phyloP scores from a whole-genome alignment of 805 yeast genomes.

The Cyberlindnera misumaiensis region DNA sequence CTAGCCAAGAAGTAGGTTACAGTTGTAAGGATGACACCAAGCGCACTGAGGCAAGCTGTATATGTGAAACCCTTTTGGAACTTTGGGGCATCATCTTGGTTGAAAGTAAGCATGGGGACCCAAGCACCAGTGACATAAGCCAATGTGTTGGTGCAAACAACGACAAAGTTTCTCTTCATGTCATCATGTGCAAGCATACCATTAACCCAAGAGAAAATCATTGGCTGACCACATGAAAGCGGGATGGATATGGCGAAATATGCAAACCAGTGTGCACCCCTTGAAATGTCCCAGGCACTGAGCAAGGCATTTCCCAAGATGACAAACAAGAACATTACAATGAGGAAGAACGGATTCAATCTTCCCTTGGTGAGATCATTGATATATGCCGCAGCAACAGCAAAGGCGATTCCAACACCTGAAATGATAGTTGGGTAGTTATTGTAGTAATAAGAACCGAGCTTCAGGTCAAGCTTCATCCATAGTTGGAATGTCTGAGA shows the following conservation, averaged over 20 bases:
- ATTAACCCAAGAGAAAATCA: slow-evolving; percentile 50
- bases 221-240: slow-evolving; percentile 47
- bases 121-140: slow-evolving; percentile 36
- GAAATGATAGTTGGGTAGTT: slow-evolving; percentile 34
- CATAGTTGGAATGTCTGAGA: slow-evolving; percentile 41
- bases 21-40: slow-evolving; percentile 27
- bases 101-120: slow-evolving; percentile 36
- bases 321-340: slow-evolving; percentile 31
- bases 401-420: slow-evolving; percentile 32
- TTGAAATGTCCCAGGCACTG: slow-evolving; percentile 41
- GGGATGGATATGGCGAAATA: slow-evolving; percentile 44
- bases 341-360: slow-evolving; percentile 31
- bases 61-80: slow-evolving; percentile 33
- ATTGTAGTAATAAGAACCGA: slow-evolving; percentile 31
- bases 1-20: slow-evolving; percentile 18
- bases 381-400: slow-evolving; percentile 30
- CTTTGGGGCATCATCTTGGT: slow-evolving; percentile 28
- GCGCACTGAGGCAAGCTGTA: slow-evolving; percentile 26
- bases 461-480: slow-evolving; percentile 33
- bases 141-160: slow-evolving; percentile 34
- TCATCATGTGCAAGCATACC: slow-evolving; percentile 31
- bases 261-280: slow-evolving; percentile 41
- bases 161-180: slow-evolving; percentile 28
- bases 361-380: slow-evolving; percentile 31
- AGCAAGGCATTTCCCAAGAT: slow-evolving; percentile 37